Base-by-base conservation (phyloP, 768 basidiomycete species). In the Lactarius hatsudake region DNA sequence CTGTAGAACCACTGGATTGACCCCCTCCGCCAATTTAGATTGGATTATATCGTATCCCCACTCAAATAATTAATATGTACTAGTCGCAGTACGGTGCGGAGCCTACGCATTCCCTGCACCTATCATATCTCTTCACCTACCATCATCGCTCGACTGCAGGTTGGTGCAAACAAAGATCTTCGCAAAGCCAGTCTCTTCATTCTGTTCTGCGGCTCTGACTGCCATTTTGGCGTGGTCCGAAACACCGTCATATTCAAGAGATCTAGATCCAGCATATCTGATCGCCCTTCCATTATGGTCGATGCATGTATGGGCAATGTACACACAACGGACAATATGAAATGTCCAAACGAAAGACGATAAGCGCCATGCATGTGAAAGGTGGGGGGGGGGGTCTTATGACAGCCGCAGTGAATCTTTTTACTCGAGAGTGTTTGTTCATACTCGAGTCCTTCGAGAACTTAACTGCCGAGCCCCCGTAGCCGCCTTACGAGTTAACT, bases 1-100 rank as follows among this genome's bases (percentile, higher is more conserved):
- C 23, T 23, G 13, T 23, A 61, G 53, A 56, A 30, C 42, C 32
- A 17, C 6, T 45, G 40, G 67, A 64, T 38, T 68, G 26, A 68
- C 26, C 32, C n/a, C 48, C 51, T 26, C 23, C 13, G 8, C 3
- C 32, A 12, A n/a, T 20, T 40, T 55, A 67, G 53, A 63, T 36
- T 18, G 51, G 12, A 17, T 10, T 61, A 34, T 61, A 43, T 57
- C 48, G 42, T 64, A 67, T n/a, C 51, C n/a, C 17, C 54, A 34
- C 51, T 53, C 48, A 48, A 23, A 5, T 48, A 58, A 55, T 38
- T 62, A 45, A 53, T 53, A 28, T 63, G 61, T 54, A 26, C 20
- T 67, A 40, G n/a, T 58, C n/a, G 10, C 32, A 7, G 18, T 23
- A 28, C 45, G 30, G 23, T 10, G 64, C 38, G 34, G 43, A 23